These are phyloP conservation scores for Ascochyta pisi DNA, from an alignment of 2,329 filamentous ascomycete genomes.

Conservation along the genomic window DNA sequence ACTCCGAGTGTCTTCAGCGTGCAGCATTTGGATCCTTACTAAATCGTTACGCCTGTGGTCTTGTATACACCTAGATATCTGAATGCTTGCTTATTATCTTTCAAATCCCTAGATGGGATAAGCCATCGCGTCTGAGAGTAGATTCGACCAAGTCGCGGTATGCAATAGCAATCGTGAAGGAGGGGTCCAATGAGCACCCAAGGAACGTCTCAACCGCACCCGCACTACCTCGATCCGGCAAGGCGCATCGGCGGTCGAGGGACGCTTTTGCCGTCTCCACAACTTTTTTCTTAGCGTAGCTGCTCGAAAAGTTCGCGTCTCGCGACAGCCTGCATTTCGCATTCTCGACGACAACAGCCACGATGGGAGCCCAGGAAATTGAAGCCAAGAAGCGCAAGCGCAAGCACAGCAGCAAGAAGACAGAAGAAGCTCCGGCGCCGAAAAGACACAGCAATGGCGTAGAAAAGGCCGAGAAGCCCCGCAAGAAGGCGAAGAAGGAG, in stretches of 20 bases:
- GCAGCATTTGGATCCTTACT: too few species aligned
- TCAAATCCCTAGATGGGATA: too few species aligned
- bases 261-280: conserved; percentile 22
- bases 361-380: conserved; percentile 49
- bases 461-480: conserved; percentile 45
- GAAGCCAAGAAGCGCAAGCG: conserved; percentile 57
- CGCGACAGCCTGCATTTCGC: conserved; percentile 13
- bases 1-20: too few species aligned
- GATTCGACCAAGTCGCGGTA: too few species aligned
- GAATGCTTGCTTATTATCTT: too few species aligned
- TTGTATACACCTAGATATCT: too few species aligned
- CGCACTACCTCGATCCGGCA: background rate
- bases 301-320: conserved; percentile 20
- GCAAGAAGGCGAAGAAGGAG: conserved; percentile 52
- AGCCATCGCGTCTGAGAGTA: too few species aligned
- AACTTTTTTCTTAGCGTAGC: conserved; percentile 35
- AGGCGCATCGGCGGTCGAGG: conserved; percentile 11
- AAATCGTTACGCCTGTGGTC: too few species aligned
- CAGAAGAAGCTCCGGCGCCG: conserved; percentile 34
- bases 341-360: conserved; percentile 21
- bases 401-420: conserved; percentile 52
- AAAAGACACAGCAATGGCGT: conserved; percentile 44
- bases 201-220: too few species aligned
- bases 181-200: too few species aligned
- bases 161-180: too few species aligned